A percentile compares a stretch with the other conserved stretches of the same genome.
These are phyloP conservation scores for Glycyrrhiza uralensis DNA, from an alignment of 306 rosid genomes.

Conservation along the genomic window DNA sequence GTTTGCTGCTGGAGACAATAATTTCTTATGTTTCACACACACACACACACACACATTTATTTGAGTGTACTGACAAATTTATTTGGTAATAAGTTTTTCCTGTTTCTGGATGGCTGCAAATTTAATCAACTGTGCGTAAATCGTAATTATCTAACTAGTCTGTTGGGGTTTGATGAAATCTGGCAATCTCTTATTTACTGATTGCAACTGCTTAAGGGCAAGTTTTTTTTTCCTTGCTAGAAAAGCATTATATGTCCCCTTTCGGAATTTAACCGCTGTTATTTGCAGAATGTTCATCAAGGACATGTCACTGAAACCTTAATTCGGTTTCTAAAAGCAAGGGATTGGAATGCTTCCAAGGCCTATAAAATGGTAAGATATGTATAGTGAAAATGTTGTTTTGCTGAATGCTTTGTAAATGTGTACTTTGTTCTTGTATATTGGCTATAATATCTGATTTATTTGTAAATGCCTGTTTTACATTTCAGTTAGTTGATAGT, in stretches of 20 bases:
- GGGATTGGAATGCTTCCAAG: slow-evolving; percentile 75
- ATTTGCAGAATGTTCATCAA: slow-evolving; percentile 83
- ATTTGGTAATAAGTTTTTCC: slow-evolving; percentile 1
- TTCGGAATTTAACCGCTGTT: slow-evolving; percentile 1
- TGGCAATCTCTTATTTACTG: background rate
- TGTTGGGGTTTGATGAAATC: slow-evolving; percentile 3
- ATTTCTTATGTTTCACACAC: background rate
- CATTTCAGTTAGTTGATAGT: slow-evolving; percentile 75
- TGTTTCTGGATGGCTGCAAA: background rate
- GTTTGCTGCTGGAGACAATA: background rate
- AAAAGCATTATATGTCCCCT: background rate
- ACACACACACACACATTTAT: no score
- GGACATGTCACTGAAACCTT: slow-evolving; percentile 62
- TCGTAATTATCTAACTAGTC: background rate
- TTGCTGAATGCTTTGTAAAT: slow-evolving; percentile 16
- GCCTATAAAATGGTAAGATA: slow-evolving; percentile 83
- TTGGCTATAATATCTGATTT: slow-evolving; percentile 15
- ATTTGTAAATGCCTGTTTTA: slow-evolving; percentile 9
- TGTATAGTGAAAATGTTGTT: background rate
- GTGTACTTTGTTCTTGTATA: background rate
- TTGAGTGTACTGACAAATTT: background rate
- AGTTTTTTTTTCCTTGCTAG: background rate
- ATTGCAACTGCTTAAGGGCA: background rate
- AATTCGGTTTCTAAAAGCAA: slow-evolving; percentile 85
- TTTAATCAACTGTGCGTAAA: background rate